phyloP scores from a whole-genome alignment of 2,329 filamentous ascomycete species.

The Pseudocercospora eumusae region DNA sequence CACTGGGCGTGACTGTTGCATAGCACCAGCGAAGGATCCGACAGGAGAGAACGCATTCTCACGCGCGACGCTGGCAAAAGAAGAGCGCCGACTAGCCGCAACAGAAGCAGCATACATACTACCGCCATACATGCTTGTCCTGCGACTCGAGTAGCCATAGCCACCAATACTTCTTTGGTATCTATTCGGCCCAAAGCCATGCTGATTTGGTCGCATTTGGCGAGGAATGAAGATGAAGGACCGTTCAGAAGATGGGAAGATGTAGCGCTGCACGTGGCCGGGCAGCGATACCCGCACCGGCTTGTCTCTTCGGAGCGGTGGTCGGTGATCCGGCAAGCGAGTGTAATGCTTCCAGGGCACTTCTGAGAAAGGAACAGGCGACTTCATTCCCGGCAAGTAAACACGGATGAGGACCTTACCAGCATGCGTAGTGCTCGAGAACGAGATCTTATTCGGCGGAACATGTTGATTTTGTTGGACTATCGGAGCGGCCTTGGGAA shows the following conservation, averaged over 20 bases:
- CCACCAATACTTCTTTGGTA: constrained; percentile 73
- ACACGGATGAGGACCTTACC: constrained; percentile 85
- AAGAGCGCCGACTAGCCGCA: constrained; percentile 85
- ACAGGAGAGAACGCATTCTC: constrained; percentile 77
- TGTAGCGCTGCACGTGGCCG: constrained; percentile 75
- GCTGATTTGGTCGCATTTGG: constrained; percentile 88
- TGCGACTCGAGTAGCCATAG: constrained; percentile 66
- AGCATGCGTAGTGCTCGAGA: constrained; percentile 80
- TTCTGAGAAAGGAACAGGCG: constrained; percentile 69
- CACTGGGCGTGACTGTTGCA: constrained; percentile 67
- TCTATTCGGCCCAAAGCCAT: constrained; percentile 66
- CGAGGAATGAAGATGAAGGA: constrained; percentile 98
- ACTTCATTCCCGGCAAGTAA: constrained; percentile 72
- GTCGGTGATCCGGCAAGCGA: constrained; percentile 89
- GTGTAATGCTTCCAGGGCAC: constrained; percentile 88
- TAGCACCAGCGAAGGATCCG: constrained; percentile 64
- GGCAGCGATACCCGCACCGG: constrained; percentile 92
- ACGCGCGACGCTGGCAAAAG: constrained; percentile 66
- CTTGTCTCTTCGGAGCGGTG: constrained; percentile 91
- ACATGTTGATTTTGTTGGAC: constrained; percentile 17
- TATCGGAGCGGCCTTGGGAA: constrained; percentile 23
- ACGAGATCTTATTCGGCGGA: constrained; percentile 41
- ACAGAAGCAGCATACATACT: constrained; percentile 84
- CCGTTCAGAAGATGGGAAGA: constrained; percentile 83
- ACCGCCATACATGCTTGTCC: constrained; percentile 79